Evolutionary conservation across 306 rosid species (phyloP).

Genomic region (Acmispon strigosus): DNA sequence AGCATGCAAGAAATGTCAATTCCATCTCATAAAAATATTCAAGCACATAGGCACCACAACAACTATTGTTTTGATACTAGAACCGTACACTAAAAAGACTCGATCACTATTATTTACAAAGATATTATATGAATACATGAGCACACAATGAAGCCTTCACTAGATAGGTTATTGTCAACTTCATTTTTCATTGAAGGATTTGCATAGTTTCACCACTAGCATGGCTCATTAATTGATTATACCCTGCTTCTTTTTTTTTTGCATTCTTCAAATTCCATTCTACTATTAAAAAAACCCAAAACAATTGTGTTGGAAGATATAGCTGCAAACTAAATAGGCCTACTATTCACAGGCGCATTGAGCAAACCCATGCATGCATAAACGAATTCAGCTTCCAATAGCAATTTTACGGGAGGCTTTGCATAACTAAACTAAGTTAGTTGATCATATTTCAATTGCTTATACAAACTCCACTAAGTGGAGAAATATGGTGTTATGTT

Average conservation of each 20-base stretch:
- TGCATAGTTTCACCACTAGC: not conserved
- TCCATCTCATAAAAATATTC: conserved; percentile 1
- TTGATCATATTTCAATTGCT: not conserved
- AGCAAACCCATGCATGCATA: not conserved
- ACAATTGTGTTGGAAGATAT: not conserved
- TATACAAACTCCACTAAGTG: not conserved
- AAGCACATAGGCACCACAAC: not conserved
- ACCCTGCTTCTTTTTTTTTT: not conserved
- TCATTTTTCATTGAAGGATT: not conserved
- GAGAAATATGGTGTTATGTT: not conserved
- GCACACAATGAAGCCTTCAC: not conserved
- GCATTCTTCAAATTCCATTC: not conserved
- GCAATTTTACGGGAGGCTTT: not conserved
- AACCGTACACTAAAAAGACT: not conserved
- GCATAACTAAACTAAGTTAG: not conserved
- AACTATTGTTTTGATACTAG: not conserved
- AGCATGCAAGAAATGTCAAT: conserved; percentile 19
- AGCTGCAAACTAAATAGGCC: not conserved
- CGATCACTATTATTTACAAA: not conserved
- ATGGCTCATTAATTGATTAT: not conserved
- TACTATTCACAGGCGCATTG: not conserved
- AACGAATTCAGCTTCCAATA: not conserved
- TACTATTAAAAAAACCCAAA: not conserved
- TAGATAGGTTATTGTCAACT: not conserved
- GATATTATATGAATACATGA: not conserved